These are phyloP conservation scores for Kentomonas sorsogonicus DNA, from an alignment of 208 protist genomes.

Conservation along the genomic window DNA sequence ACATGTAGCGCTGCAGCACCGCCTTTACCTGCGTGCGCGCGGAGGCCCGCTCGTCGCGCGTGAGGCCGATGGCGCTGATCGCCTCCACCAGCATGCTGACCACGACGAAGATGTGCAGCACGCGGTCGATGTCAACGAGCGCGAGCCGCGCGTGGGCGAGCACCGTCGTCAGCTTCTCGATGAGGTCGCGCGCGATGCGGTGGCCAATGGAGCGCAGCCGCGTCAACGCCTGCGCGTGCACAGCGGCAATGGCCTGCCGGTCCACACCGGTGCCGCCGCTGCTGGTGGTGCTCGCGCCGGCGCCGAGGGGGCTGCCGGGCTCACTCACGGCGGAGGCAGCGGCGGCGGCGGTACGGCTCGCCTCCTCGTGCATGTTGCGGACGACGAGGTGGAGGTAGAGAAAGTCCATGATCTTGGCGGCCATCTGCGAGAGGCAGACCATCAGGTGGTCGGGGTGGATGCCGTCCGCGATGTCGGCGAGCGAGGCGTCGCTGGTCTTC, in stretches of 20 bases:
- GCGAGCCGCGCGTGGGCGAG: slow-evolving; percentile 35
- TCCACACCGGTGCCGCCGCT: background rate
- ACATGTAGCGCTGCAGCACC: slow-evolving; percentile 46
- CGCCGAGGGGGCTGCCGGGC: background rate
- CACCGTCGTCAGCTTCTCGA: slow-evolving; percentile 63
- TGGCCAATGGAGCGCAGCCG: slow-evolving; percentile 41
- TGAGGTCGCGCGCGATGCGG: slow-evolving; percentile 56
- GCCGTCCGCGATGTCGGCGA: slow-evolving; percentile 60
- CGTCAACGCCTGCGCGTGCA: slow-evolving; percentile 41
- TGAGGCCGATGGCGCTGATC: slow-evolving; percentile 35
- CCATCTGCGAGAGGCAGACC: slow-evolving; percentile 66
- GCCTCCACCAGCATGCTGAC: slow-evolving; percentile 70
- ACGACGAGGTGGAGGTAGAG: slow-evolving; percentile 63
- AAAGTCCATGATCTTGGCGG: slow-evolving; percentile 71
- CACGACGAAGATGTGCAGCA: slow-evolving; percentile 76
- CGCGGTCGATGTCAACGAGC: slow-evolving; percentile 50
- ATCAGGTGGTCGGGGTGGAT: slow-evolving; percentile 74
- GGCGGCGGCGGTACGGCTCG: slow-evolving; percentile 7
- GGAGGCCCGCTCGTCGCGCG: slow-evolving; percentile 31
- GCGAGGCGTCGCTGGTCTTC: slow-evolving; percentile 50
- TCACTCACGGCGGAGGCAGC: background rate
- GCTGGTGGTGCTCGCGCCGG: background rate
- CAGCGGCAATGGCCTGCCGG: slow-evolving; percentile 18
- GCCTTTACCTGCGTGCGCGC: slow-evolving; percentile 45
- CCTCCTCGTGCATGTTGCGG: slow-evolving; percentile 49